Evolutionary conservation across 768 basidiomycete genomes (phyloP), one percentile per base, ranked within the genome.

Genomic region (Tylopilus rubrobrunneus): DNA sequence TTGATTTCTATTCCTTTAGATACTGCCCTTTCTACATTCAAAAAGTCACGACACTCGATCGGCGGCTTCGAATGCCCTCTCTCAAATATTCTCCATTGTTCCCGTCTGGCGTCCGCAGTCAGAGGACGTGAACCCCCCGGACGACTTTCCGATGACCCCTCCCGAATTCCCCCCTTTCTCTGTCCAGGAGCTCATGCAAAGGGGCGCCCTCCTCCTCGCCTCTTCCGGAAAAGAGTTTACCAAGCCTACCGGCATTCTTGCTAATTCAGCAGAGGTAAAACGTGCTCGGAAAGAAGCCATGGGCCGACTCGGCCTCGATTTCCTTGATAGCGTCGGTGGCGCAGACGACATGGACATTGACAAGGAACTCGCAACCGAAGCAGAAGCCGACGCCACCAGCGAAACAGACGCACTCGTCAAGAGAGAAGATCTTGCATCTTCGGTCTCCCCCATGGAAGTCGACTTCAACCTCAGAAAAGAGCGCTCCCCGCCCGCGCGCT

Each of bases 191-290:
- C 75, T 94, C 21, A 80, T 97, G 57, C 70, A 82, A n/a, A 85
- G 85, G 53, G 85, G 86, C 7, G 83, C 81, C 25, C 80, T 92
- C 4, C 80, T 99, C 4, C 78, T 99, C 2, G 89, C 92, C 1
- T 96, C 92, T 3, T 94, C 95, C 0, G 96, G 96, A 7, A 93
- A 92, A 63, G 96, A 99, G 70, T 98, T 93, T 57, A 67, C 74
- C 21, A 90, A 85, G 62, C 87, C 87, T 2, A 68, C 82, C 4
- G 85, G 84, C 12, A 87, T 90, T 47, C 76, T 88, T 33, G 79
- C 86, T 6, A 89, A 80, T 51, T 73, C 88, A 3, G 79, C 83
- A 33, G 92, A 95, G 67, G 88, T 95, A 5, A 89, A 87, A 66
- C 87, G 86, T 52, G 91, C 92, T 2, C 84, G 92, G 25, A 89